phyloP scores from a whole-genome alignment of 1,284 basidiomycete genomes.

The Garcileccinum viscosum region DNA sequence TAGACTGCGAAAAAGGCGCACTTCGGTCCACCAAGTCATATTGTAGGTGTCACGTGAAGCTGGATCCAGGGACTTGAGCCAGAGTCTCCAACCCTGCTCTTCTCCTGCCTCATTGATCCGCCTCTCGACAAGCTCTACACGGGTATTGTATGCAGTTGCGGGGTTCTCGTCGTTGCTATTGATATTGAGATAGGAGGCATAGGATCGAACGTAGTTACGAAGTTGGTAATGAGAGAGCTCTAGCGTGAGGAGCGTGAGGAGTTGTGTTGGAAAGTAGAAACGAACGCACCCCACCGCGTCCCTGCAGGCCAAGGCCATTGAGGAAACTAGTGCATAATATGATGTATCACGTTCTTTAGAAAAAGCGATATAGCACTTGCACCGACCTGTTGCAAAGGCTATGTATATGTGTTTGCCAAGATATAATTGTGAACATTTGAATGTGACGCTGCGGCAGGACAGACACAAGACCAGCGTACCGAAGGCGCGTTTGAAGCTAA shows the following conservation, averaged over 20 bases:
- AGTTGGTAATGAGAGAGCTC: constrained; percentile 31
- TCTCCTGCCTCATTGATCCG: constrained; percentile 36
- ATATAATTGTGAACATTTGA: not conserved
- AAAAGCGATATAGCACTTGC: not conserved
- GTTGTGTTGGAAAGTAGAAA: too few relatives aligned
- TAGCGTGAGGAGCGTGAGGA: constrained; percentile 5
- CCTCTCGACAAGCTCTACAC: constrained; percentile 54
- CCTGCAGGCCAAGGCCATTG: constrained; percentile 22
- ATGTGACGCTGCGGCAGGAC: not conserved
- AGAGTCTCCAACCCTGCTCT: constrained; percentile 48
- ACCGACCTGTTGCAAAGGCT: constrained; percentile 20
- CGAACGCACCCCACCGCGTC: constrained; percentile 23
- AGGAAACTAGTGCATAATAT: constrained; percentile 9
- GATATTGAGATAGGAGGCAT: constrained; percentile 47
- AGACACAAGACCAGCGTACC: constrained; percentile 13
- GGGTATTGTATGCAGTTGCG: constrained; percentile 52
- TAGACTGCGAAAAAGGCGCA: not conserved
- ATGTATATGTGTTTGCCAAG: not conserved
- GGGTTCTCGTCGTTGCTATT: constrained; percentile 50
- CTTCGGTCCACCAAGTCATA: constrained; percentile 29
- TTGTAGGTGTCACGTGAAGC: constrained; percentile 37
- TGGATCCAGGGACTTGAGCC: constrained; percentile 40
- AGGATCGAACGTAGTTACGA: constrained; percentile 39
- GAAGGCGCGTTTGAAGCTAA: constrained; percentile 14
- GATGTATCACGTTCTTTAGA: not conserved